These are phyloP conservation scores for Actinomortierella wolfii DNA, from an alignment of 371 early-diverging fungal species.

Conservation along the genomic window DNA sequence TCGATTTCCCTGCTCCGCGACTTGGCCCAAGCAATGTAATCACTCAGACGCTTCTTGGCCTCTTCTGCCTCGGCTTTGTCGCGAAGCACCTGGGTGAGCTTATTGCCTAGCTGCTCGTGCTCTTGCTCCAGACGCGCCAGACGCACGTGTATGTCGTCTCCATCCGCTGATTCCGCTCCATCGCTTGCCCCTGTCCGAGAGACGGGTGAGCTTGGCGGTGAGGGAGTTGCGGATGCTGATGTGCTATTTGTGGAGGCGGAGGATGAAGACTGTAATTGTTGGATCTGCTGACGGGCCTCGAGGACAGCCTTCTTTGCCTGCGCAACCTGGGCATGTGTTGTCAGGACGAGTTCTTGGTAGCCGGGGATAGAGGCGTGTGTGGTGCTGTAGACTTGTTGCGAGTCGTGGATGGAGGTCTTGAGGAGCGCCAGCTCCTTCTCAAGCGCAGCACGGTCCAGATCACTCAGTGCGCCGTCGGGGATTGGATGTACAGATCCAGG, in stretches of 20 bases:
- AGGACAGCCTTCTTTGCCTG: conserved; percentile 15
- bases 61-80: conserved; percentile 31
- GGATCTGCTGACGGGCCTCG: conserved; percentile 4
- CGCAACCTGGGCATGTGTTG: conserved; percentile 32
- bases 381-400: conserved; percentile 5
- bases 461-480: conserved; percentile 25
- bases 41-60: conserved; percentile 23
- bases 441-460: conserved; percentile 13
- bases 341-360: conserved; percentile 30
- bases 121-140: conserved; percentile 9
- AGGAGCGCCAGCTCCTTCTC: too few species aligned
- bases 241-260: conserved; percentile 7
- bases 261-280: neutral
- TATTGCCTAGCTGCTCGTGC: conserved; percentile 14
- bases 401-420: neutral
- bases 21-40: conserved; percentile 17
- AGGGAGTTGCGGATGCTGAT: neutral
- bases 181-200: conserved; percentile 1
- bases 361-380: conserved; percentile 21
- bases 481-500: conserved; percentile 1
- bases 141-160: neutral
- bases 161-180: conserved; percentile 2
- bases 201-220: neutral
- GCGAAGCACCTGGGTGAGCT: conserved; percentile 18
- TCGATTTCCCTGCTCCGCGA: conserved; percentile 30